Conservation (phyloP, 177 flowering plant genomes). For the Vitis hybrid region DNA sequence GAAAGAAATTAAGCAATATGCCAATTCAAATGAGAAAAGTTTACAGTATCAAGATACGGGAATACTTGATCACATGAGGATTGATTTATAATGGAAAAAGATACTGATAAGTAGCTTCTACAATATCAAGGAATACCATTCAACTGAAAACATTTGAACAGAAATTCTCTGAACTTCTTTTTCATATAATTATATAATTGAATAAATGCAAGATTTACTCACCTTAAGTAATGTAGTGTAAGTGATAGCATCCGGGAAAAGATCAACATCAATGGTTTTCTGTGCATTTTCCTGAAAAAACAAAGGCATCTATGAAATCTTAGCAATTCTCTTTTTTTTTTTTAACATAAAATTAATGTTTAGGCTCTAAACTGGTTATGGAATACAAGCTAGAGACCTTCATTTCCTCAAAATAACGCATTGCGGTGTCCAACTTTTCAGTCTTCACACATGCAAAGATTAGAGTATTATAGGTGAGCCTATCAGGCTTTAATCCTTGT, state of each 20-base stretch:
- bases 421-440: conserved; percentile 52
- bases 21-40: not conserved
- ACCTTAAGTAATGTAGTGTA: conserved; percentile 74
- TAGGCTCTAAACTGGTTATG: conserved; percentile 58
- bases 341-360: conserved; percentile 4
- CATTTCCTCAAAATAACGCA: conserved; percentile 59
- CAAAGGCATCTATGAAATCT: conserved; percentile 8
- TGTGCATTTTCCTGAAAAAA: conserved; percentile 53
- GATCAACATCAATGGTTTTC: conserved; percentile 18
- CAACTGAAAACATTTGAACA: not conserved
- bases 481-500: conserved; percentile 63
- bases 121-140: too few species aligned
- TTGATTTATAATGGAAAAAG: not conserved
- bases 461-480: conserved; percentile 61
- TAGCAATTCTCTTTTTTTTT: conserved; percentile 1
- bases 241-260: conserved; percentile 64
- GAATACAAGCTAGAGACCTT: conserved; percentile 58
- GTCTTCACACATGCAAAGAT: conserved; percentile 60
- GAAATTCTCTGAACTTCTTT: not conserved
- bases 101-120: not conserved
- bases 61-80: not conserved
- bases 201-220: conserved; percentile 5
- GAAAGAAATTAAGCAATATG: not conserved
- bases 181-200: not conserved
- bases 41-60: not conserved